Conservation (phyloP, 2,329 filamentous ascomycete species). For the Madurella fahalii region DNA sequence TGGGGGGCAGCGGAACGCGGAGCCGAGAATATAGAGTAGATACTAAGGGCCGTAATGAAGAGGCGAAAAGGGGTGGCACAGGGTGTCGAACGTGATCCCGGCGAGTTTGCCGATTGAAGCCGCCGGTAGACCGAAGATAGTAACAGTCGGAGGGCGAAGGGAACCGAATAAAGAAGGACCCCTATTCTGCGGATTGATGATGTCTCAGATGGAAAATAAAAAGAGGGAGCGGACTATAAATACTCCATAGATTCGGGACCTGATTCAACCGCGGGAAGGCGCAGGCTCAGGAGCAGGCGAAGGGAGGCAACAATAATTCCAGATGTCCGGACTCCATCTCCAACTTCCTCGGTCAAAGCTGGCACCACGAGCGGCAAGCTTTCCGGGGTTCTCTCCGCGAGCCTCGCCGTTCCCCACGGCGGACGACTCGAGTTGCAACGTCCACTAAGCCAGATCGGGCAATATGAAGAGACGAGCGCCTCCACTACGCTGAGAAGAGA, state of each 20-base stretch:
- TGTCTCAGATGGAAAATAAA: neutral
- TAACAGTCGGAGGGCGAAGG: neutral
- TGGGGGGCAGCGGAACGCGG: neutral
- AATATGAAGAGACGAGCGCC: neutral
- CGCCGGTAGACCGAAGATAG: neutral
- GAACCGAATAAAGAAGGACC: no score
- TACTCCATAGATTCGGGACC: neutral
- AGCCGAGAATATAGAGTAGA: neutral
- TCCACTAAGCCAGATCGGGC: slow-evolving; percentile 1
- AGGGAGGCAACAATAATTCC: slow-evolving; percentile 3
- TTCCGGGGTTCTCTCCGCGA: slow-evolving; percentile 7
- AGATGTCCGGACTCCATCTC: slow-evolving; percentile 20
- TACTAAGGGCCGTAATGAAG: neutral
- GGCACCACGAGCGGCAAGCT: neutral
- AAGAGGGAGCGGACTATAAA: neutral
- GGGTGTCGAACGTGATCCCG: neutral
- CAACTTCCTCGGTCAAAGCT: slow-evolving; percentile 13
- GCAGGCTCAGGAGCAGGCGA: neutral
- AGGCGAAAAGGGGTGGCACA: neutral
- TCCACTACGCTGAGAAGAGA: neutral
- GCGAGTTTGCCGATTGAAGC: slow-evolving; percentile 6
- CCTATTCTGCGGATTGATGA: neutral
- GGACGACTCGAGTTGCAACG: neutral
- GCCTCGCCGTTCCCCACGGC: neutral
- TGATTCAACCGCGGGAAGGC: neutral